Percentiles rank a stretch among this genome's conserved stretches.
Conservation (phyloP, 2,329 filamentous ascomycete genomes). For the Myriosclerotinia duriaeana region DNA sequence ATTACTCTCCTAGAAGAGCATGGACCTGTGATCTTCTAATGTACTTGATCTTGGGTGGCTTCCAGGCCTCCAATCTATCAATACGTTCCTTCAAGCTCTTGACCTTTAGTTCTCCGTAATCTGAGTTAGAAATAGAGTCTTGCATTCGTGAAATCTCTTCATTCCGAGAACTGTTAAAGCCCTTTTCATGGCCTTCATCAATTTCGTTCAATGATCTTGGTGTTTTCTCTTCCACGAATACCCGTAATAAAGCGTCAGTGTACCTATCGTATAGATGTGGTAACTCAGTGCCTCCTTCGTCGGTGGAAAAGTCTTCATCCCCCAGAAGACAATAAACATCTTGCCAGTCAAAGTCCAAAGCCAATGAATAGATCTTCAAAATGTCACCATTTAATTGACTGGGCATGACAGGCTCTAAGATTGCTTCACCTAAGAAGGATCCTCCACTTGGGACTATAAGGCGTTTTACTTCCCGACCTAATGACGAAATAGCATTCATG, state of each 20-base stretch:
- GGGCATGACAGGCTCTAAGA: not conserved
- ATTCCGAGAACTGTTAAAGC: too few relatives aligned
- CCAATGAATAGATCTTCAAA: not conserved
- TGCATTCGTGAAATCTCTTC: too few relatives aligned
- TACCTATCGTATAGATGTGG: not conserved
- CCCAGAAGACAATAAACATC: not conserved
- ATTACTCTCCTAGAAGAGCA: not conserved
- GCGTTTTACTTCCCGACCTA: not conserved
- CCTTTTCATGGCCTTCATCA: not conserved
- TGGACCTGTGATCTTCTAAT: not conserved
- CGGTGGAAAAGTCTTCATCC: not conserved
- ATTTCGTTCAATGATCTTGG: not conserved
- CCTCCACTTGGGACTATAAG: not conserved
- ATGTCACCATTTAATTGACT: not conserved
- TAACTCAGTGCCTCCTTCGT: not conserved
- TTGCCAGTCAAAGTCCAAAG: not conserved
- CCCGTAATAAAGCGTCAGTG: not conserved
- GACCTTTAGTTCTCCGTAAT: too few relatives aligned
- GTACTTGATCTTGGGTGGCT: not conserved
- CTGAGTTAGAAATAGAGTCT: too few relatives aligned
- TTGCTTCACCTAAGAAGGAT: too few relatives aligned
- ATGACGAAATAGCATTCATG: not conserved
- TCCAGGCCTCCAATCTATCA: not conserved
- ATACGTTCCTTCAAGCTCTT: too few relatives aligned
- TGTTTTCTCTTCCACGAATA: too few relatives aligned